Evolutionary conservation across 2,329 filamentous ascomycete species (phyloP).

Genomic region (Ophiosphaerella herpotricha): DNA sequence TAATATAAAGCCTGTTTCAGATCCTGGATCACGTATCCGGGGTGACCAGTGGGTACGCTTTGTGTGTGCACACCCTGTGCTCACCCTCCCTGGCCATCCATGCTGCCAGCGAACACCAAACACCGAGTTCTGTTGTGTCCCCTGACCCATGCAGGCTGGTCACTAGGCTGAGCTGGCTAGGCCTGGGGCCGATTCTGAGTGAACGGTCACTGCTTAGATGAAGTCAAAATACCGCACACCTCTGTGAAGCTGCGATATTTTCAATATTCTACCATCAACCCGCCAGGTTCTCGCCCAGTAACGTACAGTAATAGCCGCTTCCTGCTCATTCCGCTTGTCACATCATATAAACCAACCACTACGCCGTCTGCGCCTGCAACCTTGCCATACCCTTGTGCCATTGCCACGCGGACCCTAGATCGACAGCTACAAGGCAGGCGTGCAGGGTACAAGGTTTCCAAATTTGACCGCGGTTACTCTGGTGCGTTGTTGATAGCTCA

Average conservation of each 20-base stretch:
- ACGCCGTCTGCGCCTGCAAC: slow-evolving; percentile 10
- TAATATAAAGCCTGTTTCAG: slow-evolving; percentile 15
- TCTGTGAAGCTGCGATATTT: not conserved
- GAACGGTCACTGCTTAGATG: too few relatives aligned
- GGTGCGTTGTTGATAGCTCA: slow-evolving; percentile 9
- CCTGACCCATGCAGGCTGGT: too few relatives aligned
- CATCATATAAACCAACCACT: slow-evolving; percentile 6
- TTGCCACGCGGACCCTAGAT: slow-evolving; percentile 3
- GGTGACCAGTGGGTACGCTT: not conserved
- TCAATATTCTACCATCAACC: not conserved
- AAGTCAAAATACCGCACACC: not conserved
- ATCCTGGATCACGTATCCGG: not conserved
- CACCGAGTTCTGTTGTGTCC: too few relatives aligned
- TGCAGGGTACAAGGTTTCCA: slow-evolving; percentile 3
- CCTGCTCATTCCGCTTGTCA: slow-evolving; percentile 6
- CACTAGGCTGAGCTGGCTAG: too few relatives aligned
- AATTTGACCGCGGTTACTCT: slow-evolving; percentile 1
- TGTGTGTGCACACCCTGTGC: not conserved
- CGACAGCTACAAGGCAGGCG: slow-evolving; percentile 11
- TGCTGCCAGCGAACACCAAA: not conserved
- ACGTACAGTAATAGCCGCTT: not conserved
- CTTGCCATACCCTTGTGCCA: slow-evolving; percentile 14
- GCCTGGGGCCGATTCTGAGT: too few relatives aligned
- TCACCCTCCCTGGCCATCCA: not conserved
- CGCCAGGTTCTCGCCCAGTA: not conserved